Conservation (phyloP, 192 early-diverging fungal species). For the Diversispora eburnea region DNA sequence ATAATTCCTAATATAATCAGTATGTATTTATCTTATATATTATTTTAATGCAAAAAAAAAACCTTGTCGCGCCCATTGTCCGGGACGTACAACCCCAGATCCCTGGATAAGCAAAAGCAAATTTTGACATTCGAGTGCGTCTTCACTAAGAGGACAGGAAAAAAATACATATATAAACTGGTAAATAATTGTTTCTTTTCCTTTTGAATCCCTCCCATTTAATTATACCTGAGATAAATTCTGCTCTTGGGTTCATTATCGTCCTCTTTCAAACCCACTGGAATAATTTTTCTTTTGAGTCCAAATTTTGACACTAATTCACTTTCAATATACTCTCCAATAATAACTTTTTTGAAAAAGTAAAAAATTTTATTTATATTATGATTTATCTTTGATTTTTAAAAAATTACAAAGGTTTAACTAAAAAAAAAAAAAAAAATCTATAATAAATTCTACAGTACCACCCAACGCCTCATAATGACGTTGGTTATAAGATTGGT, state of each 20-base stretch:
- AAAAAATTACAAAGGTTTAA: not conserved
- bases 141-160: not conserved
- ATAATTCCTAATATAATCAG: not conserved
- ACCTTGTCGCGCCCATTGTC: slow-evolving; percentile 36
- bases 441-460: not conserved
- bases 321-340: slow-evolving; percentile 27
- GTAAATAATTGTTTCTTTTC: not conserved
- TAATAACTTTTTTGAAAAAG: not conserved
- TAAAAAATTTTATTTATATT: no score
- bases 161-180: no score
- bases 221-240: slow-evolving; percentile 13
- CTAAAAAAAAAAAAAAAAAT: slow-evolving; percentile 18
- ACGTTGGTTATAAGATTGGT: slow-evolving; percentile 21
- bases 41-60: not conserved
- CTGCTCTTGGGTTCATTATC: slow-evolving; percentile 10
- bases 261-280: not conserved
- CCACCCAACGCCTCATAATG: slow-evolving; percentile 25
- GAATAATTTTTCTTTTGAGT: slow-evolving; percentile 10
- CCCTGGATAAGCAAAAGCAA: slow-evolving; percentile 33
- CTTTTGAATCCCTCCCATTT: not conserved
- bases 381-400: no score
- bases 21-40: not conserved
- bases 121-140: not conserved
- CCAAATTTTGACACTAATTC: slow-evolving; percentile 13
- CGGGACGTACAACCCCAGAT: slow-evolving; percentile 32